These are phyloP conservation scores for Alternaria solani DNA, from an alignment of 2,329 filamentous ascomycete genomes.

Conservation along the genomic window DNA sequence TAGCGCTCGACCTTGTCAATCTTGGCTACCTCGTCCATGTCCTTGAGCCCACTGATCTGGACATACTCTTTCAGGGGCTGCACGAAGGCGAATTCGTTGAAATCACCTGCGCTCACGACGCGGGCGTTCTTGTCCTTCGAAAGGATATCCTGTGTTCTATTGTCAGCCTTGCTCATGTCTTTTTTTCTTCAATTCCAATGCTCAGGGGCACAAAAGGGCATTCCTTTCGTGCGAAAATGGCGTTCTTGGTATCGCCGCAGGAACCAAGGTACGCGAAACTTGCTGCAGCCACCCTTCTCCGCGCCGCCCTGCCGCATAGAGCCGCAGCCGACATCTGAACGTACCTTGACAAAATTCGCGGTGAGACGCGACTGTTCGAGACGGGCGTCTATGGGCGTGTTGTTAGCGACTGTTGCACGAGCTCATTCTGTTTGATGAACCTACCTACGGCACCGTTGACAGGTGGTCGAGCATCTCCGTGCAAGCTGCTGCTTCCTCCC, in stretches of 20 bases:
- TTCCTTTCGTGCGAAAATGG: slow-evolving; percentile 28
- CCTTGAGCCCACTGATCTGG: slow-evolving; percentile 62
- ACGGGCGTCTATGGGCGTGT: slow-evolving; percentile 55
- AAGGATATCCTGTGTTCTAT: slow-evolving; percentile 57
- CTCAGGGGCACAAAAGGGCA: not conserved
- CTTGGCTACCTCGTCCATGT: slow-evolving; percentile 68
- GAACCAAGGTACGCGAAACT: slow-evolving; percentile 13
- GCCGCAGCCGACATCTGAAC: slow-evolving; percentile 10
- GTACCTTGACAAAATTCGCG: slow-evolving; percentile 53
- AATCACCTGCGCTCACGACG: slow-evolving; percentile 71
- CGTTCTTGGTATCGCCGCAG: slow-evolving; percentile 20
- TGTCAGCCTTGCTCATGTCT: slow-evolving; percentile 32
- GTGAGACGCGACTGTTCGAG: slow-evolving; percentile 66
- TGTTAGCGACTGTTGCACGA: slow-evolving; percentile 10
- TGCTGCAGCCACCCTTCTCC: slow-evolving; percentile 26
- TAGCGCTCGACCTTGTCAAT: slow-evolving; percentile 68
- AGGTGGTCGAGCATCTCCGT: slow-evolving; percentile 72
- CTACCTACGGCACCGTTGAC: slow-evolving; percentile 67
- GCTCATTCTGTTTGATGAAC: not conserved
- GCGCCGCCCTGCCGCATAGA: slow-evolving; percentile 13
- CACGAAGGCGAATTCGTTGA: slow-evolving; percentile 75
- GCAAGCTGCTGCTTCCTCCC: slow-evolving; percentile 69
- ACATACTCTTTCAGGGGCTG: slow-evolving; percentile 65
- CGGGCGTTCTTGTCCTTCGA: slow-evolving; percentile 63
- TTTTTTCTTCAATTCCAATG: not conserved